These are phyloP conservation scores for Hortiboletus rubellus DNA, from an alignment of 1,284 basidiomycete genomes.

Conservation along the genomic window DNA sequence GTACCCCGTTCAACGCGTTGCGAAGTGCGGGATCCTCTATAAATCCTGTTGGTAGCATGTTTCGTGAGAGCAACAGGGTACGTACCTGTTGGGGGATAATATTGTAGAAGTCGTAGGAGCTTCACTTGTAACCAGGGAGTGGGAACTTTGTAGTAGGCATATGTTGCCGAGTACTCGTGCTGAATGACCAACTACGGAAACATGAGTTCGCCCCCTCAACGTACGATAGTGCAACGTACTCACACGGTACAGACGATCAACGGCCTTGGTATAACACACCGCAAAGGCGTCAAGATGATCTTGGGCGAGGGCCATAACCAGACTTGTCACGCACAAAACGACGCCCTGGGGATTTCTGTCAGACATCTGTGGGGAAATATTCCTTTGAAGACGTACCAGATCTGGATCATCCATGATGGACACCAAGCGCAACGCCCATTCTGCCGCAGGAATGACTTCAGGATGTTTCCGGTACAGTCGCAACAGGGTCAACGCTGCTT, in stretches of 20 bases:
- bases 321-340: constrained; percentile 88
- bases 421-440: constrained; percentile 95
- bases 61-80: constrained; percentile 6
- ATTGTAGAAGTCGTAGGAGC: constrained; percentile 89
- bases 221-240: constrained; percentile 27
- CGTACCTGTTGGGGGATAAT: constrained; percentile 90
- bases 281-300: constrained; percentile 89
- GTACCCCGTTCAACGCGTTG: constrained; percentile 77
- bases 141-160: constrained; percentile 97
- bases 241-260: constrained; percentile 85
- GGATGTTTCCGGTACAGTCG: constrained; percentile 96
- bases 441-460: constrained; percentile 86
- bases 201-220: constrained; percentile 20
- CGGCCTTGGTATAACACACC: constrained; percentile 93
- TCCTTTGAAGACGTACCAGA: constrained; percentile 53
- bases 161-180: constrained; percentile 84
- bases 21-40: constrained; percentile 83
- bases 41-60: constrained; percentile 6
- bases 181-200: constrained; percentile 79
- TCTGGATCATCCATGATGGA: constrained; percentile 94
- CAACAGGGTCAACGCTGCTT: constrained; percentile 92
- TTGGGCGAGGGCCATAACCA: constrained; percentile 95
- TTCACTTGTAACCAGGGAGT: constrained; percentile 99
- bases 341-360: constrained; percentile 66
- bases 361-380: constrained; percentile 6